Evolutionary conservation across 345 rosid genomes (phyloP), one percentile per base, ranked within the genome.

Genomic region (Dimocarpus longan): DNA sequence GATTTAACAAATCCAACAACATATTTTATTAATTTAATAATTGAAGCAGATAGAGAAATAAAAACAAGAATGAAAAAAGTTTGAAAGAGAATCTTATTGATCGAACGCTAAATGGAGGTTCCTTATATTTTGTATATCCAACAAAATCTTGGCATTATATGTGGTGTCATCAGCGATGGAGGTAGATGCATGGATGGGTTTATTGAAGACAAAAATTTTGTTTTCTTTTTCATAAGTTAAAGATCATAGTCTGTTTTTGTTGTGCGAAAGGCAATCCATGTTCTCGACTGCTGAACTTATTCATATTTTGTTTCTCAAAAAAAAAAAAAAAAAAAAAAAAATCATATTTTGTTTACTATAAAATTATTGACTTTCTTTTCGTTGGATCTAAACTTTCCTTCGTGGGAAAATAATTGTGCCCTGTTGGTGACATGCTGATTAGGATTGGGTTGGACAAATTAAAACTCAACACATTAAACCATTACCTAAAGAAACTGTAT

Each of bases 101-200:
- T 73, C 66, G 67, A 77, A 40, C 70, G 46, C 28, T 32, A 71
- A 18, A 79, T n/a, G 74, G 81, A 66, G 50, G 66, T 37, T 57
- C 80, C 77, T 71, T 82, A 65, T 22, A 70, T 50, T 72, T 74
- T 71, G 74, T 69, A 67, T 68, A 81, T 77, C 82, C 73, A 86
- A 79, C 80, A 81, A 86, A 64, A 86, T 76, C 77, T 81, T 77
- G 81, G 76, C 48, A 44, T 77, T 26, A 66, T 39, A 2, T 11
- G 71, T 19, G 77, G 73, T 65, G 79, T 43, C 16, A 43, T 28
- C 2, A 44, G 64, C 75, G 74, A 76, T 71, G 79, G 70, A 28
- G 79, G 71, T 76, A 0, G 10, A 57, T 78, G 75, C 46, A 43
- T 68, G 78, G 66, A 22, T 50, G 48, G 21, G 73, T 64, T 77